Base-by-base conservation (phyloP, 2,329 filamentous ascomycete genomes). In the Teratosphaeriaceae sp. region DNA sequence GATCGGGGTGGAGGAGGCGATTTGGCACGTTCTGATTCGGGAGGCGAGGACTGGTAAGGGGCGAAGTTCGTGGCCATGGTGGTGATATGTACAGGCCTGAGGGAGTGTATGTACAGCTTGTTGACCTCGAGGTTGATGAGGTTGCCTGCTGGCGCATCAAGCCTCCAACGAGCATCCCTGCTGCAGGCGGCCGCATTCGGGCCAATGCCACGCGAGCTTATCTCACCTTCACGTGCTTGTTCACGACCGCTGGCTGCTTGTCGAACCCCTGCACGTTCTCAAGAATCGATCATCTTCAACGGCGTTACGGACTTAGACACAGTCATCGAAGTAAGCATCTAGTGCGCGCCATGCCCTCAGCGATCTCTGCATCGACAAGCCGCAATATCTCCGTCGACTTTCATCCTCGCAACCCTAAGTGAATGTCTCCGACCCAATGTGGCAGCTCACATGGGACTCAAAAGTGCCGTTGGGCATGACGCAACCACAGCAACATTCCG, bases 1-100 rank as follows among this genome's bases (percentile, higher is more conserved):
- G 71, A 81, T 66, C 63, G 84, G 78, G 52, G 72, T 43, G 64
- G 68, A 40, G 88, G 87, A 40, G 88, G 87, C 16, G 87, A 94
- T 62, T 88, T 76, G 40, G 84, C 80, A 58, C 90, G 86, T 54
- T 81, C 79, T 56, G 84, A 76, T 70, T 97, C 89, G 8, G 92
- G 92, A 13, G 85, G 84, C 38, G 84, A 84, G 65, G 90, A 90
- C 72, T 97, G 92, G 69, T 97, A 98, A 27, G 92, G 92, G 35
- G 92, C 92, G 65, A 97, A 98, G 71, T 96, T 86, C 15, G 31
- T 34, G 15, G 31, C 31, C 85, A 92, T 92, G 9, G 8, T 38
- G 35, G 37, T 43, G 56, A 70, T 52, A 58, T 59, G 33, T 27
- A 52, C n/a, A n/a, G n/a, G n/a, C n/a, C n/a, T n/a, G n/a, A n/a